Base-by-base conservation (phyloP, 1,284 basidiomycete genomes). In the Schizophyllum commune region DNA sequence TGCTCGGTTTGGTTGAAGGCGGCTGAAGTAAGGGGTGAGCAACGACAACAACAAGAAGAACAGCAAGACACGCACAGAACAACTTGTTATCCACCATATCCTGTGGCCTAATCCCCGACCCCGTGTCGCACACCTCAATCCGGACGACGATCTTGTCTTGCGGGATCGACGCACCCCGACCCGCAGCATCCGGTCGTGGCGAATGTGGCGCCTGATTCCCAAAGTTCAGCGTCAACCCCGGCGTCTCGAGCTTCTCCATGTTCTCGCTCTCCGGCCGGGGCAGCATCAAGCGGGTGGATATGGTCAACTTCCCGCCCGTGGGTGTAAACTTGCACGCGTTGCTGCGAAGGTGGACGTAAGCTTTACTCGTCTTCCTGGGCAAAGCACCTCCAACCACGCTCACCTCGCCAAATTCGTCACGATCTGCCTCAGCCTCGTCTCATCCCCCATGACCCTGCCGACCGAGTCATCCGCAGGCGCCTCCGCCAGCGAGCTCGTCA, bases 301-400 rank as follows among this genome's bases (percentile, higher is more conserved):
- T 81, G 0, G 74, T 77, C 33, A 91, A 74, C 64, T 79, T 83
- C 1, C 90, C 89, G 17, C 92, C 92, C 0, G 82, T 68, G 1
- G 85, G 83, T 0, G 92, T 94, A 70, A 95, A 95, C 73, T 89
- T 90, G 73, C 86, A 88, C 13, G 86, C 88, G 63, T 89, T 89
- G 65, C 86, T 88, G 52, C 4, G 19, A 11, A 9, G 39, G 27
- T 27, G 5, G 27, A 3, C 27, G 27, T 27, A 3, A 27, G 27
- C 27, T 5, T 5, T 5, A 3, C 27, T 5, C 27, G n/a, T 27
- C 9, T 4, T 47, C 39, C 9, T 47, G 4, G 3, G 9, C 17
- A 2, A 47, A 17, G 9, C 39, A 47, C 3, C 17, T 3, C 39
- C 9, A 11, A 9, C 8, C 4, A 17, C 39, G 9, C 17, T 47